phyloP scores from a whole-genome alignment of 495 filamentous ascomycete species.

The Xylaria castorea region DNA sequence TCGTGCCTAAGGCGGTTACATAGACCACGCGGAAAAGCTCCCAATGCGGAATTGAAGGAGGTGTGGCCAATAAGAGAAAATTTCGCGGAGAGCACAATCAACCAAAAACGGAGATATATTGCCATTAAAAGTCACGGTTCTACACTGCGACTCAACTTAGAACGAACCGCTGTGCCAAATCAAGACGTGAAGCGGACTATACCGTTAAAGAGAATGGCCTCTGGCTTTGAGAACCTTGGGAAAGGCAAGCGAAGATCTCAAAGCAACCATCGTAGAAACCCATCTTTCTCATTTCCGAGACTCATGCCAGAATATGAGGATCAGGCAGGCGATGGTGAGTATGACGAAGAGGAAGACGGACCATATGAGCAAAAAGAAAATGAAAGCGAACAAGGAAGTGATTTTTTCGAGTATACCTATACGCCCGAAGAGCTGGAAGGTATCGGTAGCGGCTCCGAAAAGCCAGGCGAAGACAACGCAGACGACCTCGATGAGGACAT shows the following conservation, averaged over 20 bases:
- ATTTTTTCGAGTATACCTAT: neutral
- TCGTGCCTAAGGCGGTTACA: neutral
- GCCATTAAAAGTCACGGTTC: constrained; percentile 4
- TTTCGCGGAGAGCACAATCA: constrained; percentile 34
- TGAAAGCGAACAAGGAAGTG: neutral
- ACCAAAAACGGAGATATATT: constrained; percentile 4
- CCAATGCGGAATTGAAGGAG: constrained; percentile 24
- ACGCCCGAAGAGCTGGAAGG: neutral
- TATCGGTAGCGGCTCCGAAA: neutral
- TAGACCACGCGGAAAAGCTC: constrained; percentile 11
- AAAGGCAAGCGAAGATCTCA: neutral
- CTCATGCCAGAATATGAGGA: neutral
- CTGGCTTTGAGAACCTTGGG: constrained; percentile 38
- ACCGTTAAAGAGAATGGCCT: constrained; percentile 30
- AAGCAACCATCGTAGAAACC: neutral
- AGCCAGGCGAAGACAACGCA: neutral
- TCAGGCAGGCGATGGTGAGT: constrained; percentile 4
- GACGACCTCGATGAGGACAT: constrained; percentile 20
- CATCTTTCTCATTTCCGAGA: neutral
- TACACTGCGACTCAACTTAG: neutral
- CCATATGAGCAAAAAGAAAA: neutral
- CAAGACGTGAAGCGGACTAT: neutral
- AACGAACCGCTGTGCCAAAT: neutral
- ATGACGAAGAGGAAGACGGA: neutral
- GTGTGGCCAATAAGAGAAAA: constrained; percentile 39